Percentiles rank a stretch among this genome's conserved stretches.
phyloP scores from a whole-genome alignment of 2,329 filamentous ascomycete genomes.

The Thelonectria rubi region DNA sequence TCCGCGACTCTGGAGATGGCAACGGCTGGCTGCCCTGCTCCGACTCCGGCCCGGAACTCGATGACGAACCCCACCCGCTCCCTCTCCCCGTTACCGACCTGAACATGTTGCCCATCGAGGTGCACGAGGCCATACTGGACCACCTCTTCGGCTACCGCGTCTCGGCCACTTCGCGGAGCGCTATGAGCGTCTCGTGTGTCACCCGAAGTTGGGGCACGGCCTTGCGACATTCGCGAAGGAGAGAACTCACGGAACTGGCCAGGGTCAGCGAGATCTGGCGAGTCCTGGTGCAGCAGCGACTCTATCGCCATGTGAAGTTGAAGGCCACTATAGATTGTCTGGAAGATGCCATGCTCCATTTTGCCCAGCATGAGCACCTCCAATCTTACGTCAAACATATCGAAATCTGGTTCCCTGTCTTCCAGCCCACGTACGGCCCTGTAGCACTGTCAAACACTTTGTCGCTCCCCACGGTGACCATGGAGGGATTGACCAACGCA shows the following conservation, averaged over 20 bases:
- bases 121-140: conserved; percentile 77
- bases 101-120: conserved; percentile 70
- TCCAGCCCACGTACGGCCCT: conserved; percentile 64
- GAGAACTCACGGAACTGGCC: conserved; percentile 72
- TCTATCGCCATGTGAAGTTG: conserved; percentile 80
- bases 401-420: conserved; percentile 82
- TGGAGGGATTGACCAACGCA: conserved; percentile 64
- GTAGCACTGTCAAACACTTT: conserved; percentile 54
- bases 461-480: conserved; percentile 61
- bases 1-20: conserved; percentile 38
- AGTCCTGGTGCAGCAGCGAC: conserved; percentile 72
- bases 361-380: conserved; percentile 66
- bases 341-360: conserved; percentile 68
- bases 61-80: conserved; percentile 29
- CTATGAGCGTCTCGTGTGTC: conserved; percentile 61
- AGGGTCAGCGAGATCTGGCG: conserved; percentile 72
- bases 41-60: conserved; percentile 29
- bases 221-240: conserved; percentile 72
- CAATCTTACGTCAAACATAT: conserved; percentile 74
- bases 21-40: conserved; percentile 28
- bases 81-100: conserved; percentile 48
- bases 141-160: conserved; percentile 75
- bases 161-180: conserved; percentile 66
- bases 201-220: conserved; percentile 71
- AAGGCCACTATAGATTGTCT: conserved; percentile 74